A percentile compares a stretch with the other conserved stretches of the same genome.
Evolutionary conservation across 2,329 filamentous ascomycete species (phyloP).

Genomic region (Fusarium sambucinum): DNA sequence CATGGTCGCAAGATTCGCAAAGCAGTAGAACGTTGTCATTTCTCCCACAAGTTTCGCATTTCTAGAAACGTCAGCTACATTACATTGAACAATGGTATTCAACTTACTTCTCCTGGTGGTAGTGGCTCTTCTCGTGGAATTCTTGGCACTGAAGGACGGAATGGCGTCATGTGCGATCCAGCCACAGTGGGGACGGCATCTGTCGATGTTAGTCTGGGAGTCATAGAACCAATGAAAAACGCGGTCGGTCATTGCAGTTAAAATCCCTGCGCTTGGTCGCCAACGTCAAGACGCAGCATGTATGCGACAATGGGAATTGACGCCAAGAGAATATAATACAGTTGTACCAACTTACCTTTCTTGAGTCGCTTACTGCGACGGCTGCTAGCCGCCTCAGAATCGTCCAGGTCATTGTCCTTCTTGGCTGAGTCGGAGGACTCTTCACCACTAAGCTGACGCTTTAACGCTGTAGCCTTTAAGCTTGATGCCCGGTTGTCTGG

Average conservation of each 20-base stretch:
- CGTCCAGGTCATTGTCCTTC: constrained; percentile 66
- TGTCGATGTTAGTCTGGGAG: constrained; percentile 42
- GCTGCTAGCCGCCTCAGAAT: constrained; percentile 71
- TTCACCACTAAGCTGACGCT: constrained; percentile 78
- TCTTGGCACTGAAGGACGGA: constrained; percentile 82
- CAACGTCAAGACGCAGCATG: constrained; percentile 39
- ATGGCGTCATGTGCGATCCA: constrained; percentile 95
- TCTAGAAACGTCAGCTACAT: constrained; percentile 54
- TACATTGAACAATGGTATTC: constrained; percentile 39
- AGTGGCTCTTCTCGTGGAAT: constrained; percentile 67
- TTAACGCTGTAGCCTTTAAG: constrained; percentile 72
- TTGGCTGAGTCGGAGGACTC: constrained; percentile 60
- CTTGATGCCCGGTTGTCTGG: constrained; percentile 71
- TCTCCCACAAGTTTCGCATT: constrained; percentile 88
- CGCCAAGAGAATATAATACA: constrained; percentile 7
- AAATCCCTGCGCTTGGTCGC: constrained; percentile 45
- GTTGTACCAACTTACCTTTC: constrained; percentile 61
- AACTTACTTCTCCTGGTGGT: constrained; percentile 57
- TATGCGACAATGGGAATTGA: constrained; percentile 31
- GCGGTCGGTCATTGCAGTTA: constrained; percentile 37
- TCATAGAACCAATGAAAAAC: constrained; percentile 38
- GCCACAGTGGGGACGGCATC: constrained; percentile 84
- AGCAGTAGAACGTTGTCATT: constrained; percentile 80
- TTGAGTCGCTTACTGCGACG: constrained; percentile 93
- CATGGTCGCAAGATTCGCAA: constrained; percentile 92